Base-by-base conservation (phyloP, 2,329 filamentous ascomycete species). In the Calonectria fujianensis region DNA sequence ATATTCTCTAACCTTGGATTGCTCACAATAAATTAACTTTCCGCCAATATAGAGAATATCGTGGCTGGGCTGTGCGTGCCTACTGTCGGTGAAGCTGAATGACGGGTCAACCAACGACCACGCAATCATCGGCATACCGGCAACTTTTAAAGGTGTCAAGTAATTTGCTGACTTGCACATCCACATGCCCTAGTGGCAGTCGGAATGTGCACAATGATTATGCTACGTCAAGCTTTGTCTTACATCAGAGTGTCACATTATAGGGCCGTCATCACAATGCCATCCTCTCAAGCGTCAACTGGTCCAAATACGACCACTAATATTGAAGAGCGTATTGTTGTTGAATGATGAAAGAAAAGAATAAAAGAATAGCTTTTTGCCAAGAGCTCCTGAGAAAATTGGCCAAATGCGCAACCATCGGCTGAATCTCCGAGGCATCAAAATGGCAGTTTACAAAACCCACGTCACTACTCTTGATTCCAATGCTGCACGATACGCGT, bases 151-250 rank as follows among this genome's bases (percentile, higher is more conserved):
- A 41, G 37, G 24, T 18, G 37, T 18, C 39, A 14, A 41, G 27
- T 31, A 10, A 45, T 27, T 31, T 63, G 57, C 57, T 63, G 13
- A 63, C 57, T 63, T 27, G 24, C 13, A 27, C 24, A 37, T 29
- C 37, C 14, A 41, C 20, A 13, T 41, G 14, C 14, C 6, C 57
- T 41, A 41, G 57, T 37, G 35, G 16, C 39, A 41, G 29, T 29
- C 10, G 7, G 24, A 41, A 20, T 31, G 8, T 41, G 7, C 37
- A 27, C 18, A 14, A 37, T 63, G 35, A 63, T 41, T 39, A 29
- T 63, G 35, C 57, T 63, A 63, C 57, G 57, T 63, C 57, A 41
- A 63, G 35, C 57, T 63, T 39, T 20, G 37, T 63, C 57, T 63
- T 27, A 63, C 57, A 63, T 63, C 37, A 63, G 57, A 63, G 37